phyloP scores from a whole-genome alignment of 495 filamentous ascomycete species.

The Lentithecium fluviatile region DNA sequence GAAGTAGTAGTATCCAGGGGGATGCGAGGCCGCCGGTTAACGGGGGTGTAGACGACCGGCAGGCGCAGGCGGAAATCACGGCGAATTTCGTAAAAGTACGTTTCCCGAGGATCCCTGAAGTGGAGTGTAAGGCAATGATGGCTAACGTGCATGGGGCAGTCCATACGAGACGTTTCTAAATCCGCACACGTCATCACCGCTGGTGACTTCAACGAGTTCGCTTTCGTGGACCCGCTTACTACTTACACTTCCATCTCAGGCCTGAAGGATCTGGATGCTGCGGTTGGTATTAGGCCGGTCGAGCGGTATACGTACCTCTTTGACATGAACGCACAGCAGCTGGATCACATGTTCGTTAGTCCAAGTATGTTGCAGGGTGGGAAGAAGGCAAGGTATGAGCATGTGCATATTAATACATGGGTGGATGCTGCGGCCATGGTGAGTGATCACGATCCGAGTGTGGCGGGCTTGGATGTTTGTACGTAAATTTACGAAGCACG shows the following conservation, averaged over 20 bases:
- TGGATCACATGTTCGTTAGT: constrained; percentile 65
- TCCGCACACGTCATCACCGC: constrained; percentile 51
- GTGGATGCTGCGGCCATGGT: constrained; percentile 45
- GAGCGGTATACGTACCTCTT: constrained; percentile 64
- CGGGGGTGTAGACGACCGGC: constrained; percentile 51
- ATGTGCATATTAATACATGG: constrained; percentile 65
- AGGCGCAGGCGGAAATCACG: constrained; percentile 51
- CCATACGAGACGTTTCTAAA: no score
- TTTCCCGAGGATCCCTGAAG: no score
- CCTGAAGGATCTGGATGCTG: constrained; percentile 56
- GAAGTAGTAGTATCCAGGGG: constrained; percentile 55
- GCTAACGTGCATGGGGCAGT: no score
- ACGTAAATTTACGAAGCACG: no score
- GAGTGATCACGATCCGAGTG: constrained; percentile 61
- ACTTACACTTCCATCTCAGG: constrained; percentile 46
- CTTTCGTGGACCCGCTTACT: constrained; percentile 53
- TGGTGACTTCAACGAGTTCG: constrained; percentile 66
- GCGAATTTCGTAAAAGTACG: constrained; percentile 42
- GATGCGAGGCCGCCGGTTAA: constrained; percentile 62
- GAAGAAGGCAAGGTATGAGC: constrained; percentile 51
- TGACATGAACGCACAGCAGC: constrained; percentile 55
- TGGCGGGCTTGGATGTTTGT: constrained; percentile 57
- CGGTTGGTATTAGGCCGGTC: constrained; percentile 42
- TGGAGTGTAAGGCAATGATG: no score
- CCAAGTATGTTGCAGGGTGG: constrained; percentile 44